Percentiles rank a stretch among this genome's conserved stretches.
Evolutionary conservation across 305 asterid species (phyloP).

Genomic region (Plantago rigida): DNA sequence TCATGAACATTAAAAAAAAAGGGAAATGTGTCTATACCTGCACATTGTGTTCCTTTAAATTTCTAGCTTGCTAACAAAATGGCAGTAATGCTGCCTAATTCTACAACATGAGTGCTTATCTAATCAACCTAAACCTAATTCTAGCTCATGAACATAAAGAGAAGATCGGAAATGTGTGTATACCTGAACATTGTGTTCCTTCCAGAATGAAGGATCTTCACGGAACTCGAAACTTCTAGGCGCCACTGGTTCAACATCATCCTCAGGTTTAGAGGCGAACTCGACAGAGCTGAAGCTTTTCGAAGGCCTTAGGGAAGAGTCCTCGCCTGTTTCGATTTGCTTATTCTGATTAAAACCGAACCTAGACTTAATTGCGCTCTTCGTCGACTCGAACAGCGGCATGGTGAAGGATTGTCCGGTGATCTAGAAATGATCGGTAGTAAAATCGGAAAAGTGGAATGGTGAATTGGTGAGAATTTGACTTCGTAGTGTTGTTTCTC

Average conservation of each 20-base stretch:
- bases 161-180: neutral
- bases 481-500: too few species aligned
- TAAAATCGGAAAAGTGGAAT: neutral
- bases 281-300: conserved; percentile 69
- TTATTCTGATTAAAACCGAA: conserved; percentile 45
- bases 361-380: conserved; percentile 51
- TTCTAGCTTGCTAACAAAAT: too few species aligned
- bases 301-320: conserved; percentile 26
- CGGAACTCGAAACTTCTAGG: conserved; percentile 52
- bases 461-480: too few species aligned
- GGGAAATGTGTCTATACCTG: conserved; percentile 41
- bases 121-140: too few species aligned
- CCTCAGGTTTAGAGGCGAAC: conserved; percentile 32
- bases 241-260: conserved; percentile 28
- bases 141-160: too few species aligned
- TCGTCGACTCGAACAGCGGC: conserved; percentile 56
- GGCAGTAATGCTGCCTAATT: too few species aligned
- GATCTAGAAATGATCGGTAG: neutral
- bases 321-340: conserved; percentile 28
- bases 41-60: conserved; percentile 57
- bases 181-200: conserved; percentile 88
- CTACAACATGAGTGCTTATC: too few species aligned
- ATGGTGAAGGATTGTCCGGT: conserved; percentile 16
- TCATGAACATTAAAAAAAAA: too few species aligned
- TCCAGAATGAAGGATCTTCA: conserved; percentile 80